Evolutionary conservation across 2,329 filamentous ascomycete genomes (phyloP).

Genomic region (Apiospora hydei): DNA sequence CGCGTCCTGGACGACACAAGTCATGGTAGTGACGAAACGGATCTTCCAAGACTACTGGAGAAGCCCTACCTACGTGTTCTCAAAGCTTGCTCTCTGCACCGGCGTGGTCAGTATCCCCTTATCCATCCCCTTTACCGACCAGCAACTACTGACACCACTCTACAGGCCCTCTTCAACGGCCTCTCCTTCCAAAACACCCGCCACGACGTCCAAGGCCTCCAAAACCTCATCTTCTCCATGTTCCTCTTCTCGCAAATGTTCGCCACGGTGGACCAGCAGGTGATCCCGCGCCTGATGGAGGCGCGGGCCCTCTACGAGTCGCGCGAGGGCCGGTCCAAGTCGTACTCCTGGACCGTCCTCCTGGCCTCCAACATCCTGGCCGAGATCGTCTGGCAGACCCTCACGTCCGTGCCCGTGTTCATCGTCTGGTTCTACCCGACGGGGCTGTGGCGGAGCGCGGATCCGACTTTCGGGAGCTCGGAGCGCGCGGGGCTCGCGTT

Average conservation of each 20-base stretch:
- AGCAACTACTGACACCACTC: not conserved
- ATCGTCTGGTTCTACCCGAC: constrained; percentile 72
- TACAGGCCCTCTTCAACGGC: constrained; percentile 13
- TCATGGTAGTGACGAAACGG: not conserved
- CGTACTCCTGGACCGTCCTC: constrained; percentile 74
- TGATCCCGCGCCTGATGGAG: constrained; percentile 86
- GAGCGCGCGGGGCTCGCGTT: constrained; percentile 82
- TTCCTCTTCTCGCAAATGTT: not conserved
- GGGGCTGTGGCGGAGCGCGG: constrained; percentile 52
- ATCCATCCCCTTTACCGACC: not conserved
- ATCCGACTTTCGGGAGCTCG: constrained; percentile 71
- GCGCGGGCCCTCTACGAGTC: constrained; percentile 85
- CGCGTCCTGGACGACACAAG: not conserved
- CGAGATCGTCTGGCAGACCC: constrained; percentile 76
- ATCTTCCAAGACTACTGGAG: not conserved
- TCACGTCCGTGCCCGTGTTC: constrained; percentile 85
- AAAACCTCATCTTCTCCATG: constrained; percentile 2
- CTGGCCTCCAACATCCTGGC: constrained; percentile 82
- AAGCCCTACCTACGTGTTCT: not conserved
- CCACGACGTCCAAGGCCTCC: constrained; percentile 1
- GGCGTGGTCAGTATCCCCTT: not conserved
- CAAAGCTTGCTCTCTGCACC: not conserved
- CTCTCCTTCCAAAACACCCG: not conserved
- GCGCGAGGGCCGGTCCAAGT: constrained; percentile 82
- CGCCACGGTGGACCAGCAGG: constrained; percentile 63